Base-by-base conservation (phyloP, 2,329 filamentous ascomycete species). In the Zarea fungicola region DNA sequence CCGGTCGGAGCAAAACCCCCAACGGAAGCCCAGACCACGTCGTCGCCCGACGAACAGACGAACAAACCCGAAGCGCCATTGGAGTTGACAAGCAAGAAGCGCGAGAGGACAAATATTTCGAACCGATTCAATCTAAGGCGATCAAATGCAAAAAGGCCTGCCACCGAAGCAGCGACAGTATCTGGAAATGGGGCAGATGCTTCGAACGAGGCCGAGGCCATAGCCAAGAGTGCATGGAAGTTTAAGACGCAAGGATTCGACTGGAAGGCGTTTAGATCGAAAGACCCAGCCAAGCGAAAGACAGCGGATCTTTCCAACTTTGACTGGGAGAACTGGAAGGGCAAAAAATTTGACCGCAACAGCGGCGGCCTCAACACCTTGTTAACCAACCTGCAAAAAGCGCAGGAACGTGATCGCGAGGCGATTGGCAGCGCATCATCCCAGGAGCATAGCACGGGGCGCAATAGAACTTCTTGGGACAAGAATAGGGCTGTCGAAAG, bases 181-280 rank as follows among this genome's bases (percentile, higher is more conserved):
- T 29, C 28, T 29, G 28, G 28, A 8, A 14, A 29, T 29, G 28
- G 28, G 28, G 8, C 28, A 14, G 14, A 29, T 8, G 28, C 7
- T 29, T 29, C 14, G 28, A 29, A 29, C 28, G 28, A 14, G 28
- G 13, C 29, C 14, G 46, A 48, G 13, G 35, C 39, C 3, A 40
- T 42, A 23, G 25, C 11, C 7, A 50, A 39, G 13, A 42, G 41
- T 4, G 42, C 35, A n/a, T 40, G 41, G 46, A 32, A 31, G 3
- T 48, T 48, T 39, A 48, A 48, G 46, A 22, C 16, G 22, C 37
- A 48, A 28, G 46, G 31, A 3, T 48, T 48, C 31, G 46, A 48
- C 31, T 48, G 46, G 46, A 48, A 48, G n/a, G n/a, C 37, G 6
- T 48, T 48, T 10, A 10, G 46, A 13, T 43, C 47, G 14, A 43